Conservation (phyloP, 371 early-diverging fungal genomes). For the Haplosporangium sp. region DNA sequence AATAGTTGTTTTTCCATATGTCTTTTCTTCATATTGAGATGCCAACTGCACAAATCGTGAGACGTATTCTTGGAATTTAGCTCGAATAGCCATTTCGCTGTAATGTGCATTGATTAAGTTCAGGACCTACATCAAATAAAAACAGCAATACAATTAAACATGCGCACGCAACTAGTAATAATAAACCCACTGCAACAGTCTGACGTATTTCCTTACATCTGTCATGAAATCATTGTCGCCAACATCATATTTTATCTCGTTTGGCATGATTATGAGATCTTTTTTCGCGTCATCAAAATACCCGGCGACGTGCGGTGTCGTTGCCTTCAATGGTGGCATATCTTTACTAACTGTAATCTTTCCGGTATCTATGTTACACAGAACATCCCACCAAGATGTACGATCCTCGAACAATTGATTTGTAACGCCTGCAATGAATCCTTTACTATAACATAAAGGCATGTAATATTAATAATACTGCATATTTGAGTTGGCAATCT, state of each 20-base stretch:
- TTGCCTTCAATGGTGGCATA: conserved; percentile 56
- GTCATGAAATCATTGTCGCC: conserved; percentile 73
- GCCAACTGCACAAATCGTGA: conserved; percentile 68
- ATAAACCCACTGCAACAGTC: neutral
- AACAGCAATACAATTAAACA: neutral
- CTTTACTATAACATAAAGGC: conserved; percentile 65
- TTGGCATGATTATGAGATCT: neutral
- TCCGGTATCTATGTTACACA: conserved; percentile 93
- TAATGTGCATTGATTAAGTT: conserved; percentile 85
- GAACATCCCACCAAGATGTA: conserved; percentile 95
- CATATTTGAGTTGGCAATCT: too few species aligned
- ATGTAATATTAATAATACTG: too few species aligned
- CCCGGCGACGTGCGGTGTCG: neutral
- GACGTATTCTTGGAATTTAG: conserved; percentile 89
- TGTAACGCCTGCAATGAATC: conserved; percentile 96
- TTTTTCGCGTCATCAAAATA: conserved; percentile 24
- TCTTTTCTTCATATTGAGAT: conserved; percentile 82
- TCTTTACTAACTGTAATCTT: conserved; percentile 90
- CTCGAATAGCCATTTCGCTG: conserved; percentile 89
- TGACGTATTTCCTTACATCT: conserved; percentile 57
- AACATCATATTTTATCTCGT: conserved; percentile 47
- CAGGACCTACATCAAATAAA: conserved; percentile 63
- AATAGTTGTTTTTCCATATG: conserved; percentile 62
- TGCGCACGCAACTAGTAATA: too few species aligned
- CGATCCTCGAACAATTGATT: conserved; percentile 95